These are phyloP conservation scores for Boeremia exigua DNA, from an alignment of 2,329 filamentous ascomycete species.

Conservation along the genomic window DNA sequence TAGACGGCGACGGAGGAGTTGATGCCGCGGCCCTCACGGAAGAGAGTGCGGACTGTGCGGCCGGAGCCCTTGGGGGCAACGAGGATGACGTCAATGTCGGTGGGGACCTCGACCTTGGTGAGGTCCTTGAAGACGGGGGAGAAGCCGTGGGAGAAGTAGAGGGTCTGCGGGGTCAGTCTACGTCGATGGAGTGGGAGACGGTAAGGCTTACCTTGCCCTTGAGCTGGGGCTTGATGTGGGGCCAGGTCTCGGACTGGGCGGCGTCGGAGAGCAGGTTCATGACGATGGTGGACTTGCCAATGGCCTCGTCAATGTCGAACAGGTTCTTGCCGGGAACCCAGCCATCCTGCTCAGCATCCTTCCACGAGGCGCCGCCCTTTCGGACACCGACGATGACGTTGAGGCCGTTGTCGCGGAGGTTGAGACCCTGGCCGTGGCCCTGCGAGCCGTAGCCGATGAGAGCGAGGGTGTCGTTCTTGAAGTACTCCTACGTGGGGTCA, in stretches of 20 bases:
- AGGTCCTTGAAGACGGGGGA: conserved; percentile 99
- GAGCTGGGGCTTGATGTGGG: conserved; percentile 95
- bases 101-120: conserved; percentile 97
- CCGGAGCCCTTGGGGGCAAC: conserved; percentile 99
- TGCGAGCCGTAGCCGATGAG: conserved; percentile 98
- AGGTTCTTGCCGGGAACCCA: conserved; percentile 99
- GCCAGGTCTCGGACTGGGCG: conserved; percentile 98
- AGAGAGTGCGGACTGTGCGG: conserved; percentile 96
- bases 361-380: conserved; percentile 98
- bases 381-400: conserved; percentile 99
- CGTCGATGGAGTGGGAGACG: conserved; percentile 6
- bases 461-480: conserved; percentile 99
- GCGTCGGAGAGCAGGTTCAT: conserved; percentile 99
- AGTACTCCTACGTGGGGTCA: conserved; percentile 77
- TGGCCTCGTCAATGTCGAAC: conserved; percentile 97
- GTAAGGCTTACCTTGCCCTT: conserved; percentile 83
- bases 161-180: conserved; percentile 67
- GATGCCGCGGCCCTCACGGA: conserved; percentile 99
- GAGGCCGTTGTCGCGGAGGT: conserved; percentile 98
- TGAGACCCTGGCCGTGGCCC: conserved; percentile 98
- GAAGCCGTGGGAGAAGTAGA: conserved; percentile 99
- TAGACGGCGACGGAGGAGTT: conserved; percentile 98
- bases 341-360: conserved; percentile 95
- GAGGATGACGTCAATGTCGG: conserved; percentile 97
- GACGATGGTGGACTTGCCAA: conserved; percentile 89